Evolutionary conservation across 768 basidiomycete species (phyloP).

Genomic region (Phylloporus sp.): DNA sequence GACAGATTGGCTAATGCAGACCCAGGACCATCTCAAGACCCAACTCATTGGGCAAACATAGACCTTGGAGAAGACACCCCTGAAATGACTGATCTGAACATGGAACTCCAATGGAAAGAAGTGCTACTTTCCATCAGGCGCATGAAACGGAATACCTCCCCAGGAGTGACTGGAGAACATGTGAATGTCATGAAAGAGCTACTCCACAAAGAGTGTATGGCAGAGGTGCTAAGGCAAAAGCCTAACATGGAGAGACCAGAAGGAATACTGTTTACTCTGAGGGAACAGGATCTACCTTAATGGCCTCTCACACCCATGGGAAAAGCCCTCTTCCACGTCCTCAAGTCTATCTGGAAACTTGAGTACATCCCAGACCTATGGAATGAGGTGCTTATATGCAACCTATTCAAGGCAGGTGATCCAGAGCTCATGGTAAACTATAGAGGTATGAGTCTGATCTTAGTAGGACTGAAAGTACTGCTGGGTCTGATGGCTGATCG

Average conservation of each 20-base stretch:
- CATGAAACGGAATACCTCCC: neutral
- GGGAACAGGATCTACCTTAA: neutral
- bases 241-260: too few species aligned
- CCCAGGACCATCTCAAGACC: too few species aligned
- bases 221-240: too few species aligned
- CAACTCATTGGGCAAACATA: too few species aligned
- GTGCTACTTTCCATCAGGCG: neutral
- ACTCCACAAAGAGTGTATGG: neutral
- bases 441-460: neutral
- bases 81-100: too few species aligned
- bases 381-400: neutral
- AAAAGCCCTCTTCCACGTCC: neutral
- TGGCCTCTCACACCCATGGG: neutral
- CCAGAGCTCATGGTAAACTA: neutral
- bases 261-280: too few species aligned
- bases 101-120: neutral
- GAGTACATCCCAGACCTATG: neutral
- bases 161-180: neutral
- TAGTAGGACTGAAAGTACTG: neutral
- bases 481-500: neutral
- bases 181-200: neutral
- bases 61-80: too few species aligned
- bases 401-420: neutral
- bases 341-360: neutral
- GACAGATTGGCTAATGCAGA: too few species aligned